phyloP scores from a whole-genome alignment of 257 asterid genomes.

The Nemophila menziesii region DNA sequence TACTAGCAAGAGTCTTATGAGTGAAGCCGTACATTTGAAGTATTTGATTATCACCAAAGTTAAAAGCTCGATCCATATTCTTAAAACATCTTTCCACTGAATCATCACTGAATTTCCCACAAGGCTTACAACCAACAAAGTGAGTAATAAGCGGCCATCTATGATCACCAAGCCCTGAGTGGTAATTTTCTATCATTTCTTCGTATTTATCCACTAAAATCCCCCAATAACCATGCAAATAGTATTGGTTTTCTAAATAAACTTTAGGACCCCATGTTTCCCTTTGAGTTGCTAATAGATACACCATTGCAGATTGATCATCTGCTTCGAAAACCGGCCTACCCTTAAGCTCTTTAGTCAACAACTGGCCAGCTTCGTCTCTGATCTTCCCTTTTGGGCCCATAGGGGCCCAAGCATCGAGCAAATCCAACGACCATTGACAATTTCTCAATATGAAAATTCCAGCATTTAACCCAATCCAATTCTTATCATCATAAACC shows the following conservation, averaged over 20 bases:
- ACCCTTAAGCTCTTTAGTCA: constrained; percentile 30
- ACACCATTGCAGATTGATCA: constrained; percentile 55
- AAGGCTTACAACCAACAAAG: constrained; percentile 56
- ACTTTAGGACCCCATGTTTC: constrained; percentile 50
- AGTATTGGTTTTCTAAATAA: constrained; percentile 31
- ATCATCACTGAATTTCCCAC: constrained; percentile 49
- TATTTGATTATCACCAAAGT: constrained; percentile 48
- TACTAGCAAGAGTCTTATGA: constrained; percentile 35
- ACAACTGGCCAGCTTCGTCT: constrained; percentile 31
- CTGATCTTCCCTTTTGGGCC: constrained; percentile 42
- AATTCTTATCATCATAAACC: constrained; percentile 35
- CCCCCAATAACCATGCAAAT: constrained; percentile 54
- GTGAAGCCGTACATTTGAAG: constrained; percentile 44
- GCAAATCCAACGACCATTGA: constrained; percentile 44
- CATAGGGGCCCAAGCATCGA: constrained; percentile 43
- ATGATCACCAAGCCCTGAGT: constrained; percentile 47
- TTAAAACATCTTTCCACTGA: constrained; percentile 48
- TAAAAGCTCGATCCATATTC: constrained; percentile 48
- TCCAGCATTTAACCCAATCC: constrained; percentile 47
- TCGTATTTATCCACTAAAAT: constrained; percentile 43
- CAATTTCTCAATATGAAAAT: constrained; percentile 42
- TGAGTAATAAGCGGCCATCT: constrained; percentile 54
- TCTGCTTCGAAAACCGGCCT: constrained; percentile 47
- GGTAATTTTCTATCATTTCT: constrained; percentile 45
- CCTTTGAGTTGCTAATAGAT: constrained; percentile 33